These are phyloP conservation scores for Manihot esculenta DNA, from an alignment of 441 rosid species.

Conservation along the genomic window DNA sequence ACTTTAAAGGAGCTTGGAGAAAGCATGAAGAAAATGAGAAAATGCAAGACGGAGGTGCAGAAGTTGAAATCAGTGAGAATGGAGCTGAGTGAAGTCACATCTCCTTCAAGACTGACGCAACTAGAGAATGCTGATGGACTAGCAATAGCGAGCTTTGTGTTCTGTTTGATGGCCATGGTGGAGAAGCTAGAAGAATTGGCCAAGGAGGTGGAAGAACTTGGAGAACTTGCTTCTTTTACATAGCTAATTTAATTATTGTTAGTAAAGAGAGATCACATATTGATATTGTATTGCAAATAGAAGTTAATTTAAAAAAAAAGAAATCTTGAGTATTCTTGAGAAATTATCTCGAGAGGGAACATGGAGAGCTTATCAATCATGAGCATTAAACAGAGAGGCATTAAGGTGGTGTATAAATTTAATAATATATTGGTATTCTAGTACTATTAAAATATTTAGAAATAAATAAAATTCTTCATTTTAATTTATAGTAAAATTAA, in stretches of 20 bases:
- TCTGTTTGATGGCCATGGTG: slow-evolving; percentile 39
- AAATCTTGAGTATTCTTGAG: too few relatives aligned
- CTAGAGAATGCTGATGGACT: slow-evolving; percentile 36
- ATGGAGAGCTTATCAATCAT: too few relatives aligned
- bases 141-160: slow-evolving; percentile 43
- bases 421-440: too few relatives aligned
- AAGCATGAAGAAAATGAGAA: slow-evolving; percentile 49
- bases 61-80: slow-evolving; percentile 43
- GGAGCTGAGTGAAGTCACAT: slow-evolving; percentile 34
- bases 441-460: too few relatives aligned
- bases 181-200: slow-evolving; percentile 53
- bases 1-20: slow-evolving; percentile 54
- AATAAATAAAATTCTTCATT: too few relatives aligned
- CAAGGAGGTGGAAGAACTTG: slow-evolving; percentile 57
- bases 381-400: too few relatives aligned
- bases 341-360: too few relatives aligned
- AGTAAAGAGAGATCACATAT: background rate
- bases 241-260: too few relatives aligned
- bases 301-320: too few relatives aligned
- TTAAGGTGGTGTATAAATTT: too few relatives aligned
- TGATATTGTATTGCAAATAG: background rate
- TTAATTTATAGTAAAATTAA: too few relatives aligned
- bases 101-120: slow-evolving; percentile 13
- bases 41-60: slow-evolving; percentile 37
- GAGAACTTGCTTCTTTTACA: slow-evolving; percentile 42